Evolutionary conservation across 306 rosid genomes (phyloP).

Genomic region (Begonia peltatifolia): DNA sequence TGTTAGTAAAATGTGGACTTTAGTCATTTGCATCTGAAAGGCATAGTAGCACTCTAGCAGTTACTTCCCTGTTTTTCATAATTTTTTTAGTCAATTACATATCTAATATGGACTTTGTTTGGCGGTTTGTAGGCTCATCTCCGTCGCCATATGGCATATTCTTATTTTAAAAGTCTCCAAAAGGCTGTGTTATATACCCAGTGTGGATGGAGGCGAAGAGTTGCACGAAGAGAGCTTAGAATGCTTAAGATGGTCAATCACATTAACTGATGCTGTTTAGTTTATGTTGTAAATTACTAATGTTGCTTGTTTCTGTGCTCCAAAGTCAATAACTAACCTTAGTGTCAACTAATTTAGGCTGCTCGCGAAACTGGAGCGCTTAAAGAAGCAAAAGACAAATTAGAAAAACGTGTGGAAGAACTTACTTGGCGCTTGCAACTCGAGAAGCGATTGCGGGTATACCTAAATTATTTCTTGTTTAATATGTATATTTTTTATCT

Average conservation of each 20-base stretch:
- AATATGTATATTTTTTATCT: conserved; percentile 12
- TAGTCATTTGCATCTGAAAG: conserved; percentile 5
- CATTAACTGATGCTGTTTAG: conserved; percentile 6
- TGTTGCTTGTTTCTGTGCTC: conserved; percentile 2
- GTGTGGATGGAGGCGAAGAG: conserved; percentile 92
- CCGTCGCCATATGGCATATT: conserved; percentile 57
- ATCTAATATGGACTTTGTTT: conserved; percentile 2
- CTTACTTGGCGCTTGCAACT: conserved; percentile 99
- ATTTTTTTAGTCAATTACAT: conserved; percentile 5
- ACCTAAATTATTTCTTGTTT: conserved; percentile 8
- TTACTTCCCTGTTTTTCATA: neutral
- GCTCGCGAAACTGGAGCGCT: conserved; percentile 99
- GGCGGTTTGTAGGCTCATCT: conserved; percentile 48
- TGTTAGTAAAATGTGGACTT: neutral
- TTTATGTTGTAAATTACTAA: conserved; percentile 16
- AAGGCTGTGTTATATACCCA: conserved; percentile 74
- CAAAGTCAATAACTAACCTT: conserved; percentile 13
- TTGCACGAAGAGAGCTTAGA: conserved; percentile 93
- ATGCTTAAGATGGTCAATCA: conserved; percentile 74
- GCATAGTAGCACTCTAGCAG: neutral
- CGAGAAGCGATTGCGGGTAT: conserved; percentile 87
- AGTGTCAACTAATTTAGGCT: conserved; percentile 47
- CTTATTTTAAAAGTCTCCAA: conserved; percentile 71
- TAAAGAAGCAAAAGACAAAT: conserved; percentile 95
- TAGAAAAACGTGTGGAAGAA: conserved; percentile 99